These are phyloP conservation scores for Solanum raphanifolium DNA, from an alignment of 257 asterid species.

Conservation along the genomic window DNA sequence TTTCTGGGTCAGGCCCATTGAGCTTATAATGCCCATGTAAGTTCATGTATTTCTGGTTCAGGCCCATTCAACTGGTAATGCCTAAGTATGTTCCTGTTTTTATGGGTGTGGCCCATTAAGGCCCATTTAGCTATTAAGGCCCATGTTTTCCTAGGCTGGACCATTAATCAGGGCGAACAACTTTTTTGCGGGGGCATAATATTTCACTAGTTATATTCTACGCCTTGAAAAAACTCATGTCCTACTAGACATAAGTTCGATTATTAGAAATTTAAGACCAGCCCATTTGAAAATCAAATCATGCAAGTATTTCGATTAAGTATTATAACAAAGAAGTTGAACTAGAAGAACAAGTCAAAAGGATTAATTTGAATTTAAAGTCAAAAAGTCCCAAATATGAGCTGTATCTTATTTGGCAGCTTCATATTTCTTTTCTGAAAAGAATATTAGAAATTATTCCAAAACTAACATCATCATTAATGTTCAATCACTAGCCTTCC, in stretches of 20 bases:
- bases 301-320: background rate
- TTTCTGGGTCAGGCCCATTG: background rate
- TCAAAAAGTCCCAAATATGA: background rate
- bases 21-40: background rate
- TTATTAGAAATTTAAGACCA: background rate
- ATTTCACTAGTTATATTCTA: background rate
- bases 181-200: background rate
- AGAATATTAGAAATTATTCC: background rate
- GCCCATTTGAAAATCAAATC: background rate
- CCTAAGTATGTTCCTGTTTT: background rate
- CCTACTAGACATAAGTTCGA: background rate
- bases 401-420: background rate
- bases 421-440: background rate
- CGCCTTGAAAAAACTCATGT: background rate
- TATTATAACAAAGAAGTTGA: background rate
- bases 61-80: background rate
- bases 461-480: slow-evolving; percentile 14
- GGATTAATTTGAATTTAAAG: background rate
- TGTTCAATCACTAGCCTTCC: background rate
- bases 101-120: background rate
- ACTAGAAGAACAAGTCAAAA: background rate
- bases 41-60: background rate
- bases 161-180: background rate
- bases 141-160: background rate
- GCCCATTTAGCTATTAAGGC: background rate